Evolutionary conservation across 768 basidiomycete genomes (phyloP).

Genomic region (Fomitopsis pulvina): DNA sequence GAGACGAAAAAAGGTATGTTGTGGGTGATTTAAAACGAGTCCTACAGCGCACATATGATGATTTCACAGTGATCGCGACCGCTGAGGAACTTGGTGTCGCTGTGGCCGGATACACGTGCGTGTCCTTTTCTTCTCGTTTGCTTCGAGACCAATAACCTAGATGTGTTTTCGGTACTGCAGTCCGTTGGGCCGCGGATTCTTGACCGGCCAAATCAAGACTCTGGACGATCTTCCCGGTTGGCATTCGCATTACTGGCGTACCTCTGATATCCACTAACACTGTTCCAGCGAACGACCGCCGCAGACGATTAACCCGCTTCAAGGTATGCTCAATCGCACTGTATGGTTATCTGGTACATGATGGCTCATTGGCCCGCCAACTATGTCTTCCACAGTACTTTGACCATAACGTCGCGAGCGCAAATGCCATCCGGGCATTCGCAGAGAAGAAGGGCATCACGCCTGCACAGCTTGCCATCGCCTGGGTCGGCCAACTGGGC

Average conservation of each 20-base stretch:
- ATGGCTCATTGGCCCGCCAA: background rate
- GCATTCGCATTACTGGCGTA: background rate
- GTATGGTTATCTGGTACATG: no score
- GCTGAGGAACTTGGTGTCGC: conserved; percentile 48
- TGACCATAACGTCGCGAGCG: no score
- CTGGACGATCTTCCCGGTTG: conserved; percentile 25
- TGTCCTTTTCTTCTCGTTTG: background rate
- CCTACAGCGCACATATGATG: background rate
- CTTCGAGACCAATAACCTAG: no score
- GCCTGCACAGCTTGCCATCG: no score
- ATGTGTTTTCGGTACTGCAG: conserved; percentile 21
- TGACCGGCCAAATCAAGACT: no score
- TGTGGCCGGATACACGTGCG: conserved; percentile 53
- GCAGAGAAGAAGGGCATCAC: no score
- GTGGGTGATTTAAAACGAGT: background rate
- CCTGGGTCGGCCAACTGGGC: no score
- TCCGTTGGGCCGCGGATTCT: conserved; percentile 47
- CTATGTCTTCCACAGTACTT: no score
- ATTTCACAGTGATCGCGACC: conserved; percentile 41
- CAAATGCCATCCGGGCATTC: no score
- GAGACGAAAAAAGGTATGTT: conserved; percentile 38
- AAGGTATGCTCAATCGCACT: no score
- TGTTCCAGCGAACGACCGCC: conserved; percentile 2
- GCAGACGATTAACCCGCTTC: background rate
- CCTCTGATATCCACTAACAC: background rate